phyloP scores from a whole-genome alignment of 495 filamentous ascomycete species.

The Hypoxylon fragiforme region DNA sequence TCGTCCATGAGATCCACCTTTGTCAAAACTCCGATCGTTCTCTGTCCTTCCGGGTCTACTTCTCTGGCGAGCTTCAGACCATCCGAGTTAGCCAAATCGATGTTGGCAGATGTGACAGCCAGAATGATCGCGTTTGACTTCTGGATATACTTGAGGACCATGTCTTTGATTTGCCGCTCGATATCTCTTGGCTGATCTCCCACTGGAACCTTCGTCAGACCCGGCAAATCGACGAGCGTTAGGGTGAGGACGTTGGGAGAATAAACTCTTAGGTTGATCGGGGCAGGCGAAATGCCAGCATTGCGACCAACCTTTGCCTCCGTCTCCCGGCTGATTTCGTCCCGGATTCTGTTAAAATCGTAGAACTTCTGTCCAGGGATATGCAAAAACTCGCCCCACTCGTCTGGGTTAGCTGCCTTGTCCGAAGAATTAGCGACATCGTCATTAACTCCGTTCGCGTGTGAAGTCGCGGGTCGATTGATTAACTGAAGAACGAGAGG shows the following conservation, averaged over 20 bases:
- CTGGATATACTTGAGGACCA: conserved; percentile 98
- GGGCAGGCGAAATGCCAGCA: conserved; percentile 92
- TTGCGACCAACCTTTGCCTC: conserved; percentile 95
- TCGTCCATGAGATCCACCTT: conserved; percentile 99
- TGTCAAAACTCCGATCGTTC: conserved; percentile 97
- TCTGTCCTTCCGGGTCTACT: conserved; percentile 96
- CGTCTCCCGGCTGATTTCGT: conserved; percentile 97
- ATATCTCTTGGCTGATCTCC: conserved; percentile 99
- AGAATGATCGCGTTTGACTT: conserved; percentile 98
- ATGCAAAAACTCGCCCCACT: conserved; percentile 99
- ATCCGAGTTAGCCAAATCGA: conserved; percentile 98
- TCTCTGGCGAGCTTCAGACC: conserved; percentile 95
- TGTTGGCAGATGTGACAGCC: conserved; percentile 94
- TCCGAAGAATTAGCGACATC: conserved; percentile 67
- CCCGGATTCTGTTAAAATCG: conserved; percentile 99
- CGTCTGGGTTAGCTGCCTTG: conserved; percentile 85
- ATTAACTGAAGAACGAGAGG: conserved; percentile 97
- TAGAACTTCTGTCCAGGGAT: conserved; percentile 97
- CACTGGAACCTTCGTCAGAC: conserved; percentile 96
- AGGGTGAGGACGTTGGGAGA: conserved; percentile 97
- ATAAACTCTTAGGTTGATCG: conserved; percentile 97
- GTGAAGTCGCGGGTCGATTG: conserved; percentile 67
- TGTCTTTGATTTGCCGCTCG: conserved; percentile 94
- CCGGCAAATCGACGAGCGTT: conserved; percentile 95
- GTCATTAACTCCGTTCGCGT: conserved; percentile 77